phyloP scores from a whole-genome alignment of 225 moss, liverwort and hornwort genomes.

The Bryoerythrophyllum caledonicum region DNA sequence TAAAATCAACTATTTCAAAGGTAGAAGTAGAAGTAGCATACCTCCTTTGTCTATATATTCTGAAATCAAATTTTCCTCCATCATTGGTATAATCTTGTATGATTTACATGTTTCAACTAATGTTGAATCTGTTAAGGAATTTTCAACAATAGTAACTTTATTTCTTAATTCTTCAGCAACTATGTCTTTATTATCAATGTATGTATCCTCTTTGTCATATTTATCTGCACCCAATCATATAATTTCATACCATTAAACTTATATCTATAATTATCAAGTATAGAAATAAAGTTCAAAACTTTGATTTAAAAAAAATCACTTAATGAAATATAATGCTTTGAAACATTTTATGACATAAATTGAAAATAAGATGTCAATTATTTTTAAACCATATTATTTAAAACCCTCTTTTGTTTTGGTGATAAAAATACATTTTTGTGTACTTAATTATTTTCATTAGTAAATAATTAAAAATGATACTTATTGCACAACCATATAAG shows the following conservation, averaged over 20 bases:
- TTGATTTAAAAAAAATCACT: too few relatives aligned
- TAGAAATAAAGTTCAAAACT: neutral
- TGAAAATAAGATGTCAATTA: neutral
- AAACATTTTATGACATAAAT: neutral
- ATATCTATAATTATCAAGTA: neutral
- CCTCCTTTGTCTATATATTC: fast-evolving
- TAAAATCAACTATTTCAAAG: neutral
- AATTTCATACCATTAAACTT: too few relatives aligned
- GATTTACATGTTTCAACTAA: neutral
- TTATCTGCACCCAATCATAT: neutral
- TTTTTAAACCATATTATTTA: too few relatives aligned
- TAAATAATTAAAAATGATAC: neutral
- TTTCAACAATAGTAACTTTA: neutral
- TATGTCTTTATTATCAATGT: neutral
- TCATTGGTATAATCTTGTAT: neutral
- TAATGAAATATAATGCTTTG: too few relatives aligned
- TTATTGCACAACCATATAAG: neutral
- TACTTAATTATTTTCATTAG: too few relatives aligned
- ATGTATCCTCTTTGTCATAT: neutral
- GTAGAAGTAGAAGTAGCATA: neutral
- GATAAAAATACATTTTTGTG: too few relatives aligned
- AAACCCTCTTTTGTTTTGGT: too few relatives aligned
- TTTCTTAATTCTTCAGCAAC: neutral
- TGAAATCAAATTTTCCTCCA: neutral
- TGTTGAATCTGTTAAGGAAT: neutral